These are phyloP conservation scores for Chalciporus sphaerocephalus DNA, from an alignment of 768 basidiomycete genomes.

Conservation along the genomic window DNA sequence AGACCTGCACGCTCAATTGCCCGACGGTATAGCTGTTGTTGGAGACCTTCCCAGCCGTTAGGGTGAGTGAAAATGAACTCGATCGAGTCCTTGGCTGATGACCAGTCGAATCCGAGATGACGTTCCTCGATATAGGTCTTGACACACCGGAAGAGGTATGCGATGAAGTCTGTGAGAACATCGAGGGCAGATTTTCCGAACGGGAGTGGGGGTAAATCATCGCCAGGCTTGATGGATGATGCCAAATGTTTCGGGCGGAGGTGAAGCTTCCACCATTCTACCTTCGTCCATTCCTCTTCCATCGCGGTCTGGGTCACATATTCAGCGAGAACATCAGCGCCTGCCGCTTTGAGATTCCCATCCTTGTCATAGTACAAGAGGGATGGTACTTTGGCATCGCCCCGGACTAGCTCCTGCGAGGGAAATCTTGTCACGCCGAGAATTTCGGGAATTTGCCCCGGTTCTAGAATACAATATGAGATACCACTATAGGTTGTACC, in stretches of 20 bases:
- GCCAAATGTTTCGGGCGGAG: slow-evolving; percentile 14
- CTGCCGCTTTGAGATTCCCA: slow-evolving; percentile 36
- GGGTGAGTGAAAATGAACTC: slow-evolving; percentile 25
- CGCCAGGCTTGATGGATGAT: slow-evolving; percentile 17
- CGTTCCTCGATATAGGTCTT: slow-evolving; percentile 12
- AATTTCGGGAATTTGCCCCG: slow-evolving; percentile 10
- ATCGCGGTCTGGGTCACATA: slow-evolving; percentile 31
- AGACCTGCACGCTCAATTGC: slow-evolving; percentile 21
- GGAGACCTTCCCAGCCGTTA: slow-evolving; percentile 27
- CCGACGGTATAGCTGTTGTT: slow-evolving; percentile 21
- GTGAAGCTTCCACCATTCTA: slow-evolving; percentile 27
- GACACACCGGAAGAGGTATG: slow-evolving; percentile 15
- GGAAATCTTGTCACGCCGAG: slow-evolving; percentile 32
- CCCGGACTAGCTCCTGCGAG: slow-evolving; percentile 34
- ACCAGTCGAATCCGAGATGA: slow-evolving; percentile 17
- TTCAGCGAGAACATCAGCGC: slow-evolving; percentile 36
- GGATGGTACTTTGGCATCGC: slow-evolving; percentile 43
- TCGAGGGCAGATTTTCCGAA: slow-evolving; percentile 15
- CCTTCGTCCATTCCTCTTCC: slow-evolving; percentile 21
- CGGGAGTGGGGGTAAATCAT: slow-evolving; percentile 31
- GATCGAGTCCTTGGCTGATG: slow-evolving; percentile 9
- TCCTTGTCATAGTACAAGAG: slow-evolving; percentile 40
- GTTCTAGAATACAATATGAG: slow-evolving; percentile 30
- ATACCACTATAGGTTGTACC: slow-evolving; percentile 46
- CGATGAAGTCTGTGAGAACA: slow-evolving; percentile 22